Percentiles rank a stretch among this genome's conserved stretches.
These are phyloP conservation scores for Barnettozyma hawaiiensis DNA, from an alignment of 1,139 yeast genomes.

Conservation along the genomic window DNA sequence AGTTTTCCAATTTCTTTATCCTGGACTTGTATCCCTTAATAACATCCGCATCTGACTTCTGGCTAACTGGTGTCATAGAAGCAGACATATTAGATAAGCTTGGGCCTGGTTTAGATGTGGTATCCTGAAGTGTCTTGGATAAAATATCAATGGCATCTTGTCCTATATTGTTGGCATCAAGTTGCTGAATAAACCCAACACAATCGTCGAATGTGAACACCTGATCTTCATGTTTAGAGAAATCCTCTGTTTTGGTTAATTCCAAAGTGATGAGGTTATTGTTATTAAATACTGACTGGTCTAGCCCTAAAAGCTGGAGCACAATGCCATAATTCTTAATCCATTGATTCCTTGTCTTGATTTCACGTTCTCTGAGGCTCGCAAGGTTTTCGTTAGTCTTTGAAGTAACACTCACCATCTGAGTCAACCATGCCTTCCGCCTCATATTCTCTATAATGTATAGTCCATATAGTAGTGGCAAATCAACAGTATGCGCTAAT, in stretches of 20 bases:
- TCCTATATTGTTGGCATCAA: slow-evolving; percentile 27
- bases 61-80: slow-evolving; percentile 1
- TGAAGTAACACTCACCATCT: slow-evolving; percentile 44
- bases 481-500: slow-evolving; percentile 54
- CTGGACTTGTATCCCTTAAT: slow-evolving; percentile 54
- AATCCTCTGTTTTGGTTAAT: slow-evolving; percentile 33
- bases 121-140: slow-evolving; percentile 42
- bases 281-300: slow-evolving; percentile 26
- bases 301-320: slow-evolving; percentile 31
- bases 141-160: slow-evolving; percentile 38
- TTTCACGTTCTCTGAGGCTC: slow-evolving; percentile 53
- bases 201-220: slow-evolving; percentile 30
- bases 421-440: slow-evolving; percentile 61
- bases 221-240: slow-evolving; percentile 16
- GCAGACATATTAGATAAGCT: background rate
- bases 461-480: slow-evolving; percentile 79
- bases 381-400: slow-evolving; percentile 58
- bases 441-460: slow-evolving; percentile 65
- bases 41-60: slow-evolving; percentile 25
- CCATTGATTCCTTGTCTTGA: slow-evolving; percentile 57
- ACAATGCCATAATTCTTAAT: slow-evolving; percentile 49
- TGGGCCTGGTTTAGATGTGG: slow-evolving; percentile 24
- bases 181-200: slow-evolving; percentile 30
- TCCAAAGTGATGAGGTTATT: slow-evolving; percentile 38
- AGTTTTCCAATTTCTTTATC: slow-evolving; percentile 57